Percentiles rank a stretch among this genome's conserved stretches.
Evolutionary conservation across 192 early-diverging fungal genomes (phyloP).

Genomic region (Diversispora epigaea): DNA sequence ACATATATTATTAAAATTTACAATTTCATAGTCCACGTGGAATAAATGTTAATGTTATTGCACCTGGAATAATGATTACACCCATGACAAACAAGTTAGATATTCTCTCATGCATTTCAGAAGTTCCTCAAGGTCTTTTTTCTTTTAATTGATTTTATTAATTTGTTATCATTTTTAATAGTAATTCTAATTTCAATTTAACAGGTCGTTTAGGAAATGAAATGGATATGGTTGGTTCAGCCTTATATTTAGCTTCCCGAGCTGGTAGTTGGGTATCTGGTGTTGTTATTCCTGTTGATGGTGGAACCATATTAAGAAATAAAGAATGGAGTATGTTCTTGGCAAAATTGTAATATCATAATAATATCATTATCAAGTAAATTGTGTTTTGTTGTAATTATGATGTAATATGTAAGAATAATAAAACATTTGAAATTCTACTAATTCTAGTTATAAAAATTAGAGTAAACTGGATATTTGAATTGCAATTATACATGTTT

Average conservation of each 20-base stretch:
- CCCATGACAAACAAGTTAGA: neutral
- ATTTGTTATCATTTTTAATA: neutral
- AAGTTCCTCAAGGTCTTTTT: constrained; percentile 2
- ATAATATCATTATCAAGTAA: too few relatives aligned
- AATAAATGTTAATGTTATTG: constrained; percentile 68
- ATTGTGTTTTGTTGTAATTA: too few relatives aligned
- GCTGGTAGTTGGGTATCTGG: constrained; percentile 14
- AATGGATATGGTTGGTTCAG: constrained; percentile 11
- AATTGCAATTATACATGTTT: too few relatives aligned
- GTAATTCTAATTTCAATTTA: neutral
- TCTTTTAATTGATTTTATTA: neutral
- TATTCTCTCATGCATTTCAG: neutral
- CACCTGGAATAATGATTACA: constrained; percentile 68
- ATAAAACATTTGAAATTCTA: too few relatives aligned
- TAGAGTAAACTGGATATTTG: too few relatives aligned
- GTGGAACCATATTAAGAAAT: neutral
- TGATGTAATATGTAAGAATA: too few relatives aligned
- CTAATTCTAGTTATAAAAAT: too few relatives aligned
- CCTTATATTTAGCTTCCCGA: constrained; percentile 4
- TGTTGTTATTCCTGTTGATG: neutral
- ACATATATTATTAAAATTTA: neutral
- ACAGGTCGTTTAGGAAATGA: constrained; percentile 6
- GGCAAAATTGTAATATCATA: too few relatives aligned
- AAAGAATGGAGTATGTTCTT: neutral
- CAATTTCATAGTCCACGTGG: constrained; percentile 41